phyloP scores from a whole-genome alignment of 2,329 filamentous ascomycete species.

The Fusarium illudens region DNA sequence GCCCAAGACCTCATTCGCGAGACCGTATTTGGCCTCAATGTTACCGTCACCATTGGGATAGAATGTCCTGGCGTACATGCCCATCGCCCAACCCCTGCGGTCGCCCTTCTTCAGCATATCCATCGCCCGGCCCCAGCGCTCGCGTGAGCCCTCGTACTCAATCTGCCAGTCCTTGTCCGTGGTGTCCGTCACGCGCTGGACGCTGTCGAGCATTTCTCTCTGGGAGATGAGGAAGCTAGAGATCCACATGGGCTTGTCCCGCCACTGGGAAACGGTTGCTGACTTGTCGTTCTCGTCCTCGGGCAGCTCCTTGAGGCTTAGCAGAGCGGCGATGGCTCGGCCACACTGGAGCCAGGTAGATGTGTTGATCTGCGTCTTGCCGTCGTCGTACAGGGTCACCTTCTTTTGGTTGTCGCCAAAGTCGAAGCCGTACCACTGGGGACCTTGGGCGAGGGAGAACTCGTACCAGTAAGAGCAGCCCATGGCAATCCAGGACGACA shows the following conservation, averaged over 20 bases:
- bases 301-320: slow-evolving; percentile 57
- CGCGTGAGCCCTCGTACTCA: slow-evolving; percentile 53
- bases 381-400: slow-evolving; percentile 63
- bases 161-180: slow-evolving; percentile 62
- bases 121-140: slow-evolving; percentile 59
- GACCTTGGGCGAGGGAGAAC: slow-evolving; percentile 54
- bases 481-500: slow-evolving; percentile 57
- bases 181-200: slow-evolving; percentile 66
- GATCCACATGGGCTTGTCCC: slow-evolving; percentile 59
- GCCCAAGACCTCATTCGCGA: slow-evolving; percentile 62
- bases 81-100: slow-evolving; percentile 52
- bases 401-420: slow-evolving; percentile 47
- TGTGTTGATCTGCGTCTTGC: slow-evolving; percentile 62
- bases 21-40: slow-evolving; percentile 49
- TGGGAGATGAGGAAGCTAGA: slow-evolving; percentile 67
- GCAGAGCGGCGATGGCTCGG: slow-evolving; percentile 59
- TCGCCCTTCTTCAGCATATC: slow-evolving; percentile 54
- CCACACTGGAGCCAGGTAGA: slow-evolving; percentile 69
- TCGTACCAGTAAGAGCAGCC: slow-evolving; percentile 67
- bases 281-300: slow-evolving; percentile 48
- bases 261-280: slow-evolving; percentile 41
- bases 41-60: slow-evolving; percentile 53
- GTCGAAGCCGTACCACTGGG: slow-evolving; percentile 58
- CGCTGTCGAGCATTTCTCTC: slow-evolving; percentile 68
- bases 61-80: slow-evolving; percentile 67